Evolutionary conservation across 306 rosid species (phyloP).

Genomic region (Fragaria vesca): DNA sequence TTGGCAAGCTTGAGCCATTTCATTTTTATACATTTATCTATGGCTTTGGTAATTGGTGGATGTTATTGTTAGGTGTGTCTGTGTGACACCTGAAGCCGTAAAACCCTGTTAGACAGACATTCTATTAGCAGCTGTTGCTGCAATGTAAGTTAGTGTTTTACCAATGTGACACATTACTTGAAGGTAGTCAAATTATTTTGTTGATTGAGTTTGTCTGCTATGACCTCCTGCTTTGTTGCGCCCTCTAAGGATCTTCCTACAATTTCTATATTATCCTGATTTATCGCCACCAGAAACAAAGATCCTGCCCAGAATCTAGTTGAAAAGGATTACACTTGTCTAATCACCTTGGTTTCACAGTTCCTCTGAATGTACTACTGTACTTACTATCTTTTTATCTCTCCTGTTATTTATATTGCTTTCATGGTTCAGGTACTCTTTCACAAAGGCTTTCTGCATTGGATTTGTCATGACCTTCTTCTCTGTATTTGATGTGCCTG

Average conservation of each 20-base stretch:
- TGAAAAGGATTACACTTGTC: not conserved
- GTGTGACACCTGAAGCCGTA: not conserved
- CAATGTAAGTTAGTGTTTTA: not conserved
- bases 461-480: constrained; percentile 92
- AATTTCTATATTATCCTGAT: not conserved
- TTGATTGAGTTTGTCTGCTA: not conserved
- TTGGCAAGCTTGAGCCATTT: not conserved
- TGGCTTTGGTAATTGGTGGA: not conserved
- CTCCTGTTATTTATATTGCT: not conserved
- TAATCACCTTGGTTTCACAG: not conserved
- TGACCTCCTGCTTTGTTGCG: not conserved
- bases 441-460: constrained; percentile 79
- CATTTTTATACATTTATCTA: not conserved
- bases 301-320: not conserved
- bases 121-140: not conserved
- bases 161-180: not conserved
- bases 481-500: constrained; percentile 86
- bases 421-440: constrained; percentile 66
- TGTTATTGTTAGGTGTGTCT: not conserved
- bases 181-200: not conserved
- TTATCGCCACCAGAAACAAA: not conserved
- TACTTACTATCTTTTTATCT: not conserved
- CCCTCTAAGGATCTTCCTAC: not conserved
- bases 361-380: not conserved
- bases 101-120: not conserved